Percentiles rank a stretch among this genome's conserved stretches.
phyloP scores from a whole-genome alignment of 345 rosid genomes.

The Rhodamnia argentea region DNA sequence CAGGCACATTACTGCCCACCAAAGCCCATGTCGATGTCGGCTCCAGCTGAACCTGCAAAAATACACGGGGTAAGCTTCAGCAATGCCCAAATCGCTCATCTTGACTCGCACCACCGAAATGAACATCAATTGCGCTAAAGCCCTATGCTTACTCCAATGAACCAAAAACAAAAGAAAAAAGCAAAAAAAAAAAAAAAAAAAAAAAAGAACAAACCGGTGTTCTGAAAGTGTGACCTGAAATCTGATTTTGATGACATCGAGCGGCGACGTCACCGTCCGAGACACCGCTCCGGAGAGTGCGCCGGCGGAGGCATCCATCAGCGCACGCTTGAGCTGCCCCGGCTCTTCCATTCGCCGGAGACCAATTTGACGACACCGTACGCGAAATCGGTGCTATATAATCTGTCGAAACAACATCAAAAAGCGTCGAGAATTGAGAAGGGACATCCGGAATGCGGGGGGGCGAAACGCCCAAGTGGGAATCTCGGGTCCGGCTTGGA shows the following conservation, averaged over 20 bases:
- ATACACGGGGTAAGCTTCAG: neutral
- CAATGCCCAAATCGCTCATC: neutral
- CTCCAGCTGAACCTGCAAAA: conserved; percentile 82
- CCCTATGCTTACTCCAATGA: neutral
- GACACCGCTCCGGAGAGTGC: conserved; percentile 77
- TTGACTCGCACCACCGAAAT: neutral
- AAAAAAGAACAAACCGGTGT: neutral
- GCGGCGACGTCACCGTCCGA: conserved; percentile 90
- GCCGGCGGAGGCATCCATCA: conserved; percentile 61
- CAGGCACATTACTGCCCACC: conserved; percentile 27
- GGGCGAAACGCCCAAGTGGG: neutral
- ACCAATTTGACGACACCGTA: neutral
- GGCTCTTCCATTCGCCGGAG: conserved; percentile 38
- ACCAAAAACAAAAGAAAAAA: neutral
- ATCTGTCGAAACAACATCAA: neutral
- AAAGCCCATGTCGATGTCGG: conserved; percentile 77
- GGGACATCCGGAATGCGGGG: neutral
- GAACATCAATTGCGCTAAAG: neutral
- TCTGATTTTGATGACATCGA: conserved; percentile 95
- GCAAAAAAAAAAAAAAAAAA: neutral
- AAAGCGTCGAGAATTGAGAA: neutral
- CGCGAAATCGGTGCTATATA: neutral
- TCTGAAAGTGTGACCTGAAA: conserved; percentile 67
- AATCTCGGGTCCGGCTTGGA: neutral
- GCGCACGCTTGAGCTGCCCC: conserved; percentile 62